Evolutionary conservation across 495 filamentous ascomycete species (phyloP).

Genomic region (Choiromyces venosus): DNA sequence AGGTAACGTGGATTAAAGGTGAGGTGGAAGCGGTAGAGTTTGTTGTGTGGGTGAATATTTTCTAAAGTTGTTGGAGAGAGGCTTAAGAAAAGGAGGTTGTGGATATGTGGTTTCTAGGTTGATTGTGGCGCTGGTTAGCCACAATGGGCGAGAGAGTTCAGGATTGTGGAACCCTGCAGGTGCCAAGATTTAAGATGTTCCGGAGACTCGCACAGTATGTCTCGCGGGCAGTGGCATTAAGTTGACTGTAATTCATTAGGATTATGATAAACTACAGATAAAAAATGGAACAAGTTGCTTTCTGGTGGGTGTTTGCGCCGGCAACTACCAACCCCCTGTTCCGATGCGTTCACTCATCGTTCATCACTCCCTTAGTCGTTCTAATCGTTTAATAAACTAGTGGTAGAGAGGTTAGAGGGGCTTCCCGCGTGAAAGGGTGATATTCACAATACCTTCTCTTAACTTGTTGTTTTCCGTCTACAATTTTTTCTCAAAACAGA

Average conservation of each 20-base stretch:
- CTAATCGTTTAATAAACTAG: fast-evolving
- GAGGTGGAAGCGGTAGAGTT: neutral
- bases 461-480: no score
- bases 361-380: neutral
- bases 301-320: neutral
- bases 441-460: neutral
- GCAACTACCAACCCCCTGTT: neutral
- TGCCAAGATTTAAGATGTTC: neutral
- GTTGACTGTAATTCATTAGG: neutral
- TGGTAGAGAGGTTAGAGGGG: neutral
- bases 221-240: neutral
- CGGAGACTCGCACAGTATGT: neutral
- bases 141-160: neutral
- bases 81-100: neutral
- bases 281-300: neutral
- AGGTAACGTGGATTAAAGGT: neutral
- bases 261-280: neutral
- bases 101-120: neutral
- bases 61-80: neutral
- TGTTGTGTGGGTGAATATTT: neutral
- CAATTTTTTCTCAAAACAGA: no score
- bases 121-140: neutral
- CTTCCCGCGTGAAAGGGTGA: neutral
- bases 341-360: neutral
- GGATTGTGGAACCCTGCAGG: neutral